Evolutionary conservation across 2,329 filamentous ascomycete species (phyloP), one percentile per base, ranked within the genome.

Genomic region (Pyrenochaeta sp.): DNA sequence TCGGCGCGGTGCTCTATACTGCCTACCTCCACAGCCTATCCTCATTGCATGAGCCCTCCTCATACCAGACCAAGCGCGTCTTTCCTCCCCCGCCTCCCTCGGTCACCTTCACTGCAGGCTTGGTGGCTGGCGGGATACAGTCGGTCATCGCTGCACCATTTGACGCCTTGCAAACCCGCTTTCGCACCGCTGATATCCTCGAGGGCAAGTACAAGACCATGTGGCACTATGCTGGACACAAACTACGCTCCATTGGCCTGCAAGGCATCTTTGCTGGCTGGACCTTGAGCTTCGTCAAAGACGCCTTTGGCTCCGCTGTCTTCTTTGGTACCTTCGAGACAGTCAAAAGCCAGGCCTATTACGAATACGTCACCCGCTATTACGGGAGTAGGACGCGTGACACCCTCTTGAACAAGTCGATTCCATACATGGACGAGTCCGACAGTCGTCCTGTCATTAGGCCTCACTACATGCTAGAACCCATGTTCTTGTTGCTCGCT

Each of bases 321-420:
- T 92, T 92, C 82, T 93, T 93, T 76, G 86, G 85, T 66, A 86
- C 85, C 0, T 93, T 93, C 62, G 91, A 93, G 77, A 91, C 87
- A 47, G 80, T 92, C 69, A 93, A 93, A 73, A 88, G 87, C 10
- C 90, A 93, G 72, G 83, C 83, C 12, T 89, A 91, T 77, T 92
- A 92, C 75, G 80, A 80, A 44, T 93, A 90, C 69, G 85, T 93
- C 32, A 85, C 84, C 13, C 88, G 85, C 80, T 91, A 88, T 72
- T 93, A 93, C 65, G 78, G 55, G 68, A 81, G 45, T 69, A 77
- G 52, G 51, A 74, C 73, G 2, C 62, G 72, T 12, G 73, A 77
- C 27, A 62, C 70, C 2, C 53, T 76, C 5, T 50, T 75, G 1
- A 67, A 72, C 19, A 66, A 65, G 1, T 50, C 67, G 0, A 59